phyloP scores from a whole-genome alignment of 805 yeast species.

The Kuraishia floccosa region DNA sequence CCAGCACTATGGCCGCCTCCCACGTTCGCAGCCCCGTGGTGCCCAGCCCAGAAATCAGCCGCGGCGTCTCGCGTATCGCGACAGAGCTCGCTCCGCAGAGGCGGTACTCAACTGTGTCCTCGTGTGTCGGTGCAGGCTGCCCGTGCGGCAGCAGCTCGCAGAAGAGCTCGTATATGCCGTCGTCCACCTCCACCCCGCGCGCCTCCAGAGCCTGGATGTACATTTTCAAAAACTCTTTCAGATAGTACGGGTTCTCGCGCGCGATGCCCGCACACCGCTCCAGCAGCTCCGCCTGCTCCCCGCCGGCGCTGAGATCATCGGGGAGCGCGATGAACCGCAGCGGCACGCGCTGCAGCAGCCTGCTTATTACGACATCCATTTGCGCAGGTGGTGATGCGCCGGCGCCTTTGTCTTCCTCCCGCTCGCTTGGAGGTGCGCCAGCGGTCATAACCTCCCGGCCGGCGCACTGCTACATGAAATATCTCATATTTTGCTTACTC shows the following conservation, averaged over 20 bases:
- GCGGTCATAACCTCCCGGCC: too few species aligned
- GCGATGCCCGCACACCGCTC: background rate
- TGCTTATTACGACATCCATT: too few species aligned
- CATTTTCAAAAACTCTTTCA: constrained; percentile 1
- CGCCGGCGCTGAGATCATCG: too few species aligned
- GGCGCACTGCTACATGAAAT: background rate
- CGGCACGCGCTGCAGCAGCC: too few species aligned
- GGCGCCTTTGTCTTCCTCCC: too few species aligned
- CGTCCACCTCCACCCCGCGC: background rate
- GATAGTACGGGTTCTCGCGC: constrained; percentile 1
- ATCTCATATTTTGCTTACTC: too few species aligned
- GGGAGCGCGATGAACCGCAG: too few species aligned
- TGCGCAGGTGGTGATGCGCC: too few species aligned
- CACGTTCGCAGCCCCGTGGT: constrained; percentile 88
- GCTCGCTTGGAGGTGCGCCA: too few species aligned
- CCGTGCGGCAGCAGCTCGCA: constrained; percentile 1
- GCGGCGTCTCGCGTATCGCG: constrained; percentile 47
- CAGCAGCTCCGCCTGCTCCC: too few species aligned
- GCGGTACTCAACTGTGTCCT: constrained; percentile 2
- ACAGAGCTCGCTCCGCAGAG: constrained; percentile 6
- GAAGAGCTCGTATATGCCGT: constrained; percentile 1
- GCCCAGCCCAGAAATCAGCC: constrained; percentile 58
- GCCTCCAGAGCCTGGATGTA: background rate
- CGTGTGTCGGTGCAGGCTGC: constrained; percentile 2
- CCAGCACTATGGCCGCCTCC: constrained; percentile 77